Percentiles rank a stretch among this genome's conserved stretches.
Conservation (phyloP, 176 grass and related monocot species). For the Bothriochloa decipiens region DNA sequence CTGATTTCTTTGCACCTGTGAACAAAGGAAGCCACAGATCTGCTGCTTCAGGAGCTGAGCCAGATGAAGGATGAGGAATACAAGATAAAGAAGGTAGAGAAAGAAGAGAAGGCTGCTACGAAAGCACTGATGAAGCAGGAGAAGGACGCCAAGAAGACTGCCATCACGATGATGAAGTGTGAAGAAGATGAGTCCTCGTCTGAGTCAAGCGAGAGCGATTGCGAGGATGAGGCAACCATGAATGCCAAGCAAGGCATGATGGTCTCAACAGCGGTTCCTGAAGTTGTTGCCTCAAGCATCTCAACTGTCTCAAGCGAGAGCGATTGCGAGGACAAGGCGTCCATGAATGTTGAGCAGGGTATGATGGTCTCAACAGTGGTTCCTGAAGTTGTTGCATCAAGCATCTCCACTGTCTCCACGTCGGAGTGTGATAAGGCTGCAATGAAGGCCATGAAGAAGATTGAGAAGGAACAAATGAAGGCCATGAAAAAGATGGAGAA, state of each 20-base stretch:
- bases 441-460: conserved; percentile 61
- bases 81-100: conserved; percentile 43
- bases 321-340: conserved; percentile 31
- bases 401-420: not conserved
- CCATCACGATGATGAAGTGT: not conserved
- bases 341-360: not conserved
- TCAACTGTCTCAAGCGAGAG: too few relatives aligned
- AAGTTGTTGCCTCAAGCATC: too few relatives aligned
- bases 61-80: conserved; percentile 59
- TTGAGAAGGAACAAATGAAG: conserved; percentile 61
- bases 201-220: conserved; percentile 62
- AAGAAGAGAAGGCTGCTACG: conserved; percentile 49
- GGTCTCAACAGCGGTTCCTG: too few relatives aligned
- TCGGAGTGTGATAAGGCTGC: conserved; percentile 35
- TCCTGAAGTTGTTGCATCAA: not conserved
- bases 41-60: conserved; percentile 61
- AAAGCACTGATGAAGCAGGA: conserved; percentile 49
- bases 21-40: conserved; percentile 59
- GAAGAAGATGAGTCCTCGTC: conserved; percentile 31
- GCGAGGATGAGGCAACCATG: too few relatives aligned
- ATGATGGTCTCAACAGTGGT: not conserved
- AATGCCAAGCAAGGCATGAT: too few relatives aligned
- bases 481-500: conserved; percentile 64
- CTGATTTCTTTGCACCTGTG: not conserved
- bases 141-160: conserved; percentile 36